Evolutionary conservation across 306 rosid species (phyloP), one percentile per base, ranked within the genome.

Genomic region (Pterocarpus santalinus): DNA sequence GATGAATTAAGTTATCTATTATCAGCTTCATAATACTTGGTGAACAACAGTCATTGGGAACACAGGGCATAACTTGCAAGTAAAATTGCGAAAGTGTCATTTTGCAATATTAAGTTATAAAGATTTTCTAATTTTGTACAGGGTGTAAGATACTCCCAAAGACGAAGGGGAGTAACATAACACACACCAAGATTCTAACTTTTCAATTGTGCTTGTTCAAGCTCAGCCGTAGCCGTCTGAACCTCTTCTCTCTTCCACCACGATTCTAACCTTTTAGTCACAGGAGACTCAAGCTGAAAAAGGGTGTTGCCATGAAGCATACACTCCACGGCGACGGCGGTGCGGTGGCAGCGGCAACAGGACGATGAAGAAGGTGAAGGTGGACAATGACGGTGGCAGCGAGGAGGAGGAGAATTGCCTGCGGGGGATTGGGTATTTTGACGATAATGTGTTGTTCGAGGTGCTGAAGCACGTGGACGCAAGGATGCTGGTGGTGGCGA

Each of bases 381-480:
- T 74, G 17, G 84, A 34, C 10, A 86, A 44, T 2, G 63, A 7
- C n/a, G 80, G 28, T 30, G 61, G 16, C 17, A 1, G 4, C 33
- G 65, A 4, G n/a, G n/a, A n/a, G n/a, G n/a, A 0, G 17, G 7
- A 41, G 4, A 68, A 57, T n/a, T 55, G 76, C 34, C 63, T 82
- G 9, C 47, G 53, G 14, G 32, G 61, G 61, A 3, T 55, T 30
- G 38, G 62, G 43, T 84, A 73, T 85, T 86, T 95, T 82, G 98
- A 95, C 46, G 97, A 92, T 33, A 92, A 93, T 57, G 76, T 95
- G 65, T 73, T 95, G 66, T 95, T 91, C 68, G 99, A 95, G 91
- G 98, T 95, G 84, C 53, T 95, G 15, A 95, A 93, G 77, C 98
- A 92, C 83, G 98, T 89, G 69, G 97, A 96, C 22, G 97, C 92